Conservation (phyloP, 2,329 filamentous ascomycete genomes). For the Chrysoporthe deuterocubensis region DNA sequence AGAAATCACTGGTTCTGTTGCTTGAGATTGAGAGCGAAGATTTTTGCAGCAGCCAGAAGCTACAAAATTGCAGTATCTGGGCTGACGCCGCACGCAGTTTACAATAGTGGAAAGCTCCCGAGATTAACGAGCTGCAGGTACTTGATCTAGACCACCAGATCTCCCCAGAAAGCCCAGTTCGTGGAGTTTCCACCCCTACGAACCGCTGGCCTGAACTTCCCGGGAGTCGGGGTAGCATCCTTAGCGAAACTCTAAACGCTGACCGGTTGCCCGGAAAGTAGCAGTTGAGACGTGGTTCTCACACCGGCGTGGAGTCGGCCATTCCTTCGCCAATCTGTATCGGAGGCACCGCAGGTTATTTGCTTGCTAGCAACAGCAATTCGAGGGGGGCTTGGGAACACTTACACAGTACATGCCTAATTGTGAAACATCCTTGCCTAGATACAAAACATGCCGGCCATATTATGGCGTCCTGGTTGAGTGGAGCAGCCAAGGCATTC, state of each 20-base stretch:
- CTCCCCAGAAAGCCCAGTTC: too few species aligned
- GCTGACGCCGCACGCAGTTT: background rate
- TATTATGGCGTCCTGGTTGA: background rate
- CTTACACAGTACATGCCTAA: background rate
- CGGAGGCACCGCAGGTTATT: background rate
- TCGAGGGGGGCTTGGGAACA: background rate
- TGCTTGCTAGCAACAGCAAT: background rate
- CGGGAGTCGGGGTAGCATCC: background rate
- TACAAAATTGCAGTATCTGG: background rate
- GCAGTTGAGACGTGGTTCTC: background rate
- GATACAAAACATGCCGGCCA: background rate
- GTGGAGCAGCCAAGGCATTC: background rate
- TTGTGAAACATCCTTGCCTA: background rate
- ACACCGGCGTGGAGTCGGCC: background rate
- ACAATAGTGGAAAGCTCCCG: background rate
- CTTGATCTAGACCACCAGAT: background rate
- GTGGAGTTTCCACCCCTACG: background rate
- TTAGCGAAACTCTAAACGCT: background rate
- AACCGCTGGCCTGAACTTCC: background rate
- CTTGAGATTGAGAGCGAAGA: background rate
- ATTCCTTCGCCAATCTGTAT: conserved; percentile 5
- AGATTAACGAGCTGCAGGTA: background rate
- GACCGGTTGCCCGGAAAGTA: background rate
- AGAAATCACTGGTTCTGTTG: too few species aligned
- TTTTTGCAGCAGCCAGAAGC: background rate